These are phyloP conservation scores for Talaromyces islandicus DNA, from an alignment of 2,329 filamentous ascomycete genomes.

Conservation along the genomic window DNA sequence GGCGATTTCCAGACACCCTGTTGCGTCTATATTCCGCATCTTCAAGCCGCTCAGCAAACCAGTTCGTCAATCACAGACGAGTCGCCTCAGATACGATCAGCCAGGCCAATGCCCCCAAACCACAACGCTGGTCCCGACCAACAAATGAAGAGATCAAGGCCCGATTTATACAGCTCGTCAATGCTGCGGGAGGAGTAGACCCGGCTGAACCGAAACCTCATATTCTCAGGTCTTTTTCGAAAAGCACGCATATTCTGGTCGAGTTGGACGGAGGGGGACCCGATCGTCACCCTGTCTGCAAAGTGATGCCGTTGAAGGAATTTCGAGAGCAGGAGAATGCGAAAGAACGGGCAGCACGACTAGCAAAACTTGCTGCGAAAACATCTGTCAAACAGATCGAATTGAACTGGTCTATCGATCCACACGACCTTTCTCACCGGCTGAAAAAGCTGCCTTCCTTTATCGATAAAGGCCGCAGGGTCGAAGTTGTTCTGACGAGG, in stretches of 20 bases:
- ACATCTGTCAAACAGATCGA: conserved; percentile 67
- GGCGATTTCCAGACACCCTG: neutral
- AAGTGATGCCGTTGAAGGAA: conserved; percentile 57
- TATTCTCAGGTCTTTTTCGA: conserved; percentile 43
- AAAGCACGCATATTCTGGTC: conserved; percentile 45
- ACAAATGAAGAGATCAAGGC: conserved; percentile 29
- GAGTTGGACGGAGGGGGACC: conserved; percentile 37
- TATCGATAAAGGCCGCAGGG: conserved; percentile 65
- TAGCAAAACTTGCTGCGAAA: conserved; percentile 35
- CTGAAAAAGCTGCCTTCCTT: conserved; percentile 64
- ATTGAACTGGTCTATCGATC: conserved; percentile 79
- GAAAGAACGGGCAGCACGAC: conserved; percentile 31
- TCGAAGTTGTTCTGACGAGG: conserved; percentile 66
- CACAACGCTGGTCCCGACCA: conserved; percentile 7
- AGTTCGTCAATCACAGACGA: neutral
- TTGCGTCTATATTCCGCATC: neutral
- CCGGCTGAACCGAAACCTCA: conserved; percentile 21
- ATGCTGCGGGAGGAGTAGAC: conserved; percentile 26
- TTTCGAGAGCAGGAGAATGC: conserved; percentile 42
- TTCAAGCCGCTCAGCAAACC: neutral
- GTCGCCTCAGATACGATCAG: neutral
- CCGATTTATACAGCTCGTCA: conserved; percentile 27
- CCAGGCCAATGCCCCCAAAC: conserved; percentile 4
- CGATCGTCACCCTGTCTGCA: conserved; percentile 57
- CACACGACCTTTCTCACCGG: conserved; percentile 67